Conservation (phyloP, 805 yeast species). For the Metschnikowia henanensis region DNA sequence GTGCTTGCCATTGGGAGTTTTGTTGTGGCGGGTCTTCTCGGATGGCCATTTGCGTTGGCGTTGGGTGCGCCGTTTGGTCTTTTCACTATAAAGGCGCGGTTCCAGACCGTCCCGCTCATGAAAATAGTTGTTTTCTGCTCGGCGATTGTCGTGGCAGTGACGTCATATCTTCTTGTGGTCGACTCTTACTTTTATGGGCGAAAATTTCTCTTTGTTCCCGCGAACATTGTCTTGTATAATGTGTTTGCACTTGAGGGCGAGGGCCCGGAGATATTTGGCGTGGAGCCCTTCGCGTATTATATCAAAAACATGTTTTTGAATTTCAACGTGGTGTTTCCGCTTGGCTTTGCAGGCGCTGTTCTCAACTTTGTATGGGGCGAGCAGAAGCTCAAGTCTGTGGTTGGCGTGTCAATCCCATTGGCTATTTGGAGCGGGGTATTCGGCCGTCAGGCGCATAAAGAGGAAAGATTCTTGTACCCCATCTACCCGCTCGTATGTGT, state of each 20-base stretch:
- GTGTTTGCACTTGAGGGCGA: slow-evolving; percentile 65
- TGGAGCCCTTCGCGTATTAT: slow-evolving; percentile 77
- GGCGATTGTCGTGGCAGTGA: slow-evolving; percentile 19
- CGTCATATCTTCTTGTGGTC: slow-evolving; percentile 33
- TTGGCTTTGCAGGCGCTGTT: slow-evolving; percentile 42
- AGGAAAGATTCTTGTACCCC: slow-evolving; percentile 88
- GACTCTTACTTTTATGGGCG: slow-evolving; percentile 63
- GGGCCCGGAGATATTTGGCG: slow-evolving; percentile 92
- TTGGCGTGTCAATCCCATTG: slow-evolving; percentile 43
- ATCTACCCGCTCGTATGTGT: slow-evolving; percentile 69
- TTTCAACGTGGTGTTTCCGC: slow-evolving; percentile 56
- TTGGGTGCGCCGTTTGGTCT: slow-evolving; percentile 60
- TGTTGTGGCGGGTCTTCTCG: slow-evolving; percentile 71
- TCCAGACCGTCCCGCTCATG: slow-evolving; percentile 14
- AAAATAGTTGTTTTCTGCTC: slow-evolving; percentile 11
- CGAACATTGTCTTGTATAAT: slow-evolving; percentile 81
- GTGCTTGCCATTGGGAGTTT: slow-evolving; percentile 33
- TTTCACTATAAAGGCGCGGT: slow-evolving; percentile 26
- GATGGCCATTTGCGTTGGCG: slow-evolving; percentile 88
- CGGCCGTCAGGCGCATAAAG: slow-evolving; percentile 82
- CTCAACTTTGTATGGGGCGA: slow-evolving; percentile 20
- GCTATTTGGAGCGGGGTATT: slow-evolving; percentile 69
- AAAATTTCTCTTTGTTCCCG: slow-evolving; percentile 64
- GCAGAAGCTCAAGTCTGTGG: slow-evolving; percentile 8
- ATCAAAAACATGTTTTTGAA: slow-evolving; percentile 66